Conservation (phyloP, 2,329 filamentous ascomycete genomes). For the Talaromyces piceae region DNA sequence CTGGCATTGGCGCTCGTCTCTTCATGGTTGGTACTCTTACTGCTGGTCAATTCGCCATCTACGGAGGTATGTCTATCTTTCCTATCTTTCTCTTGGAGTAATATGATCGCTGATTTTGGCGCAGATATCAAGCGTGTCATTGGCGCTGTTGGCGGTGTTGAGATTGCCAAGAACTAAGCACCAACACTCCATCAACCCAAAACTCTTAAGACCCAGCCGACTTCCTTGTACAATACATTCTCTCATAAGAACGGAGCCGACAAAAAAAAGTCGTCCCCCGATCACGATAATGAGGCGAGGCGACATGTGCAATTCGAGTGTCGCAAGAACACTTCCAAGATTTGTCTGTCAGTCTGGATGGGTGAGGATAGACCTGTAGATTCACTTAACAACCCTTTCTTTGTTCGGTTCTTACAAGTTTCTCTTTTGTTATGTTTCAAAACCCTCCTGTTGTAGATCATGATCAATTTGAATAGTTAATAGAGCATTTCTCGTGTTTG, state of each 20-base stretch:
- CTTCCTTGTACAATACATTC: neutral
- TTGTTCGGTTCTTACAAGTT: conserved; percentile 3
- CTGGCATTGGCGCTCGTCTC: conserved; percentile 72
- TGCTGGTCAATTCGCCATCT: conserved; percentile 82
- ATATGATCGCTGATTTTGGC: neutral
- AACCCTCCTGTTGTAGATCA: conserved; percentile 11
- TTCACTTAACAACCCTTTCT: conserved; percentile 2
- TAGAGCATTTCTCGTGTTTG: conserved; percentile 8
- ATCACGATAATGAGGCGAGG: neutral
- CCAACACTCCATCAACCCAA: neutral
- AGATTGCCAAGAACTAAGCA: conserved; percentile 51
- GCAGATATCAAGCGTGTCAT: conserved; percentile 58
- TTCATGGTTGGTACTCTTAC: conserved; percentile 70
- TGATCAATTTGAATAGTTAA: conserved; percentile 11
- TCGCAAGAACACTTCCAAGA: conserved; percentile 2
- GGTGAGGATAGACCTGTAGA: conserved; percentile 8
- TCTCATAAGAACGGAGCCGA: neutral
- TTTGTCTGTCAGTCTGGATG: conserved; percentile 5
- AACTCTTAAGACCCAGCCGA: neutral
- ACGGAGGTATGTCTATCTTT: conserved; percentile 56
- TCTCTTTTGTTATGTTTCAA: conserved; percentile 8
- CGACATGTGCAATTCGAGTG: conserved; percentile 10
- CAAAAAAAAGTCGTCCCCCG: neutral
- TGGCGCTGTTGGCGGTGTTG: conserved; percentile 67
- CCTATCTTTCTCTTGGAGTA: neutral